Conservation (phyloP, 495 filamentous ascomycete species). For the Hyaloscypha finlandica region DNA sequence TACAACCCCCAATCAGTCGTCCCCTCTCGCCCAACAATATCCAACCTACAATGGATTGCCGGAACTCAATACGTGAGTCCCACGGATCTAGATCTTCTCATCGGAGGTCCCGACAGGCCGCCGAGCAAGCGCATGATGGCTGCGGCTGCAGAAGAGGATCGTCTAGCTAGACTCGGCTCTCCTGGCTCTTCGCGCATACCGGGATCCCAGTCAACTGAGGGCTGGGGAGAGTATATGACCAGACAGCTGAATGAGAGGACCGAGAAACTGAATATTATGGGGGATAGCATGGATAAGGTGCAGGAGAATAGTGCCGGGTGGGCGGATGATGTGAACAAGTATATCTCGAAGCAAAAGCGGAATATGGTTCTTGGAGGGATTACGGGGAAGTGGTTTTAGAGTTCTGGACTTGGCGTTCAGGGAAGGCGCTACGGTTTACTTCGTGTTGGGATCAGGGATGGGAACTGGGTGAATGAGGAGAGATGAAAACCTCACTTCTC, state of each 20-base stretch:
- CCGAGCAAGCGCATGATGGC: constrained; percentile 73
- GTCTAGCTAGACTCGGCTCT: constrained; percentile 50
- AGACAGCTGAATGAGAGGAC: constrained; percentile 87
- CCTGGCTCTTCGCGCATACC: constrained; percentile 23
- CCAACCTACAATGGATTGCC: constrained; percentile 92
- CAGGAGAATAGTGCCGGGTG: constrained; percentile 79
- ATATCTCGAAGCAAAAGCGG: constrained; percentile 80
- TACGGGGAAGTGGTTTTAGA: constrained; percentile 45
- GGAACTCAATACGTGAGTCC: constrained; percentile 91
- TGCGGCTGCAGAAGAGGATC: constrained; percentile 47
- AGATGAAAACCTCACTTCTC: background rate
- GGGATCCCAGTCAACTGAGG: constrained; percentile 41
- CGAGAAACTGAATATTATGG: constrained; percentile 77
- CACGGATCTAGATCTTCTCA: constrained; percentile 87
- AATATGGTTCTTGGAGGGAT: constrained; percentile 69
- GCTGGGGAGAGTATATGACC: constrained; percentile 67
- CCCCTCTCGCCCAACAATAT: constrained; percentile 90
- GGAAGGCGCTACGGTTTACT: background rate
- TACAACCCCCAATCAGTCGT: constrained; percentile 71
- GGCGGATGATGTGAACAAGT: constrained; percentile 85
- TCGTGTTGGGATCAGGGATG: background rate
- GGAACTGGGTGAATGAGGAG: background rate
- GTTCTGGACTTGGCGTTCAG: background rate
- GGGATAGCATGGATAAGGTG: constrained; percentile 79
- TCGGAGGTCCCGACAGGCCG: constrained; percentile 86